Base-by-base conservation (phyloP, 1,284 basidiomycete species). In the Boletus holoroseus region DNA sequence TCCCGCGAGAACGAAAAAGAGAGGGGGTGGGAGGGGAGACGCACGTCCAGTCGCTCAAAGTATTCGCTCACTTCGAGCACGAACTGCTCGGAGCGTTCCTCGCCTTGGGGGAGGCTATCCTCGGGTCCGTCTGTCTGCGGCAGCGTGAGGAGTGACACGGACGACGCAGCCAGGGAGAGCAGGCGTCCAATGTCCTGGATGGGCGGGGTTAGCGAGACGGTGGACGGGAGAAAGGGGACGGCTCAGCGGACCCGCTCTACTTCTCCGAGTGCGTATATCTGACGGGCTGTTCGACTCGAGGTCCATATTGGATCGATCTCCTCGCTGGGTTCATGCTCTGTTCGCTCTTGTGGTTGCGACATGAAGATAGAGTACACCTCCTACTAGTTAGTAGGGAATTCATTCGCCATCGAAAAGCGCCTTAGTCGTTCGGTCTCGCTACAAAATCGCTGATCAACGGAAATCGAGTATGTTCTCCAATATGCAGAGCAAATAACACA, bases 1-100 rank as follows among this genome's bases (percentile, higher is more conserved):
- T 27, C 24, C 40, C 24, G 13, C 18, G 31, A 36, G 16, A 50
- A n/a, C 7, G 12, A 15, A 3, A 16, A 7, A n/a, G 28, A 4
- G 5, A 20, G 7, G 44, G 31, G 39, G 7, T 15, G 15, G 31
- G 13, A 12, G 15, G 16, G 18, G 16, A 27, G 22, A 75, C 82
- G 58, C 61, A 90, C 88, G 63, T 91, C 83, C 8, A 91, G 73
- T 24, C 82, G 80, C 58, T 89, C 81, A 63, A 90, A 91, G 67
- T 89, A 91, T 62, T 88, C 85, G 69, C 81, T 85, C 44, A 86
- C 85, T 72, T 89, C 85, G 39, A 85, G 73, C 39, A 90, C 87
- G 58, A 90, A 90, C 61, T 88, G 83, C 59, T 90, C 88, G 11
- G 85, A 87, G 36, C 88, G 75, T 66, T 90, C 88, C 55, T 85